Evolutionary conservation across 495 filamentous ascomycete species (phyloP), one percentile per base, ranked within the genome.

Genomic region (Pyrenula massariospora): DNA sequence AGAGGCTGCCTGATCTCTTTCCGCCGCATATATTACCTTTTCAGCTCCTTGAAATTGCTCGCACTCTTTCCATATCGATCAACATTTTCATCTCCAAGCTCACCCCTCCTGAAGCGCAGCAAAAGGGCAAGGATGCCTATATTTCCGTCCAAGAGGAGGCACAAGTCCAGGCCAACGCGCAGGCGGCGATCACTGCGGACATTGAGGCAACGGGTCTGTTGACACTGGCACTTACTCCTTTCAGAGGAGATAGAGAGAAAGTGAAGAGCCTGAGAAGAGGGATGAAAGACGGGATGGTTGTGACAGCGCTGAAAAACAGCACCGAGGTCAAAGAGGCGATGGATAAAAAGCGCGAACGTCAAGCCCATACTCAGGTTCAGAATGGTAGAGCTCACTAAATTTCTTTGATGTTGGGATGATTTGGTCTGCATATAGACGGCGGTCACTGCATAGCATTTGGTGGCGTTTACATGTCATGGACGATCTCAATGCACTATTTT

Each of bases 11-110:
- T 21, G 68, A 67, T 1, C 59, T 89, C 42, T 56, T 92, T 48
- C 88, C 87, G 57, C 81, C 87, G 0, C 50, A 94, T 51, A 63
- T 87, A 25, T 74, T 96, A n/a, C 93, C 88, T 11, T 98, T 95
- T 67, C 91, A 98, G 69, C 77, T 85, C 60, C 74, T 96, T 25
- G 63, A 76, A 12, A 76, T 98, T n/a, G 83, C 86, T 1, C 81
- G 91, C 25, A 91, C 86, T 67, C 67, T 86, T 19, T 77, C 81
- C 8, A 73, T 97, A 52, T 89, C 87, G n/a, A 62, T 91, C 20
- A 91, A 91, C 68, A 91, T 96, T 52, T 94, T 91, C 59, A 83
- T 96, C 56, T 85, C 84, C n/a, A 89, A 96, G 69, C 78, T 95
- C 20, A 65, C 71, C 1, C 74, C 74, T 10, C 62, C 68, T 1